A percentile compares a stretch with the other conserved stretches of the same genome.
Evolutionary conservation across 441 rosid species (phyloP).

Genomic region (Euphorbia schlechtendalii): DNA sequence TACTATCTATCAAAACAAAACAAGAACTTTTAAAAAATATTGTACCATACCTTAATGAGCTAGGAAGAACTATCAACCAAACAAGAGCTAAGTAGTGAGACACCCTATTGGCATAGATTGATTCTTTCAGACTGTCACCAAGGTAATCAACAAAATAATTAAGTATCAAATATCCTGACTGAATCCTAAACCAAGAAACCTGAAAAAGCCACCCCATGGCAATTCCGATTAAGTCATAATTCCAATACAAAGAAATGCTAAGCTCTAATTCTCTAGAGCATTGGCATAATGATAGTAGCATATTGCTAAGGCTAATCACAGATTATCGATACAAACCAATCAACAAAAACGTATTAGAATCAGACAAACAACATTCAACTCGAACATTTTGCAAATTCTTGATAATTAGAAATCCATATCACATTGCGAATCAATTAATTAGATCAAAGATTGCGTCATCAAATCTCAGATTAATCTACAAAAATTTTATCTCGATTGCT

Average conservation of each 20-base stretch:
- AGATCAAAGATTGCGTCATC: constrained; percentile 6
- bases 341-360: background rate
- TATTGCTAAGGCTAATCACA: background rate
- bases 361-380: background rate
- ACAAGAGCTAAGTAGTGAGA: too few species aligned
- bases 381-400: constrained; percentile 3
- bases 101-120: background rate
- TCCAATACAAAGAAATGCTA: background rate
- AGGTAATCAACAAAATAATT: background rate
- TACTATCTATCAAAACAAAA: too few species aligned
- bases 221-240: background rate
- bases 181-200: background rate
- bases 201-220: background rate
- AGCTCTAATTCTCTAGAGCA: background rate
- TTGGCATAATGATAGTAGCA: background rate
- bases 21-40: too few species aligned
- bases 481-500: background rate
- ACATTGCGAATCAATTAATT: constrained; percentile 10
- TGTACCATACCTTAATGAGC: too few species aligned
- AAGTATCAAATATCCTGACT: background rate
- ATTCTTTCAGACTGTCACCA: background rate
- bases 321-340: background rate
- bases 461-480: constrained; percentile 19
- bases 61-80: too few species aligned
- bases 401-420: background rate